phyloP scores from a whole-genome alignment of 1,284 basidiomycete genomes.

The Ustilago hordei region DNA sequence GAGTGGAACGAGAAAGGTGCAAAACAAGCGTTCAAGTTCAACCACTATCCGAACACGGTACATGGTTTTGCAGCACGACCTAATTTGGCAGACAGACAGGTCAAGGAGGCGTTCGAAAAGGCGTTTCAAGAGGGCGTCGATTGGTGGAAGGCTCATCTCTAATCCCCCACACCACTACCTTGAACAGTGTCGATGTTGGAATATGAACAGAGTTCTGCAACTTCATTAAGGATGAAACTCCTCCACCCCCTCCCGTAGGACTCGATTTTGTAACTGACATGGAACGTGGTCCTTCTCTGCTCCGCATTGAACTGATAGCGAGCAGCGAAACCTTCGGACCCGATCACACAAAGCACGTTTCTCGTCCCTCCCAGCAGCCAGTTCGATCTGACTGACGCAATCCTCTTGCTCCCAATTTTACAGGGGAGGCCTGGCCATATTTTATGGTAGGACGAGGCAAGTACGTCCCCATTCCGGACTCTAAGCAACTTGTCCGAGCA shows the following conservation, averaged over 20 bases:
- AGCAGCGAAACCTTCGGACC: too few relatives aligned
- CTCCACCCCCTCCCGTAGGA: neutral
- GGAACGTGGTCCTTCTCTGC: too few relatives aligned
- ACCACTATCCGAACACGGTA: conserved; percentile 74
- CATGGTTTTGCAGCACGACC: conserved; percentile 76
- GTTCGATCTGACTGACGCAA: too few relatives aligned
- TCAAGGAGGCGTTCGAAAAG: conserved; percentile 74
- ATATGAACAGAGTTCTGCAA: neutral
- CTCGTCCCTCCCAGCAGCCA: too few relatives aligned
- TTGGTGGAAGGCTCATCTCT: conserved; percentile 44
- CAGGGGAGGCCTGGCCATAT: too few relatives aligned
- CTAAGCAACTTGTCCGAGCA: too few relatives aligned
- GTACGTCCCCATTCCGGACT: too few relatives aligned
- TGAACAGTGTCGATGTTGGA: neutral
- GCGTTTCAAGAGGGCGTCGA: conserved; percentile 35
- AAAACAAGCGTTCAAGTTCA: conserved; percentile 74
- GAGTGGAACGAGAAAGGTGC: conserved; percentile 71
- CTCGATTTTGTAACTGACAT: neutral
- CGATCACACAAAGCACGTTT: too few relatives aligned
- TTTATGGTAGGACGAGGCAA: too few relatives aligned
- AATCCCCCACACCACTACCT: neutral
- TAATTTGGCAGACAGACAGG: conserved; percentile 72
- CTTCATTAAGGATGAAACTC: neutral
- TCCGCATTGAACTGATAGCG: too few relatives aligned
- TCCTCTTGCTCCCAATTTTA: too few relatives aligned